phyloP scores from a whole-genome alignment of 2,329 filamentous ascomycete genomes.

The Pseudogymnoascus sp. region DNA sequence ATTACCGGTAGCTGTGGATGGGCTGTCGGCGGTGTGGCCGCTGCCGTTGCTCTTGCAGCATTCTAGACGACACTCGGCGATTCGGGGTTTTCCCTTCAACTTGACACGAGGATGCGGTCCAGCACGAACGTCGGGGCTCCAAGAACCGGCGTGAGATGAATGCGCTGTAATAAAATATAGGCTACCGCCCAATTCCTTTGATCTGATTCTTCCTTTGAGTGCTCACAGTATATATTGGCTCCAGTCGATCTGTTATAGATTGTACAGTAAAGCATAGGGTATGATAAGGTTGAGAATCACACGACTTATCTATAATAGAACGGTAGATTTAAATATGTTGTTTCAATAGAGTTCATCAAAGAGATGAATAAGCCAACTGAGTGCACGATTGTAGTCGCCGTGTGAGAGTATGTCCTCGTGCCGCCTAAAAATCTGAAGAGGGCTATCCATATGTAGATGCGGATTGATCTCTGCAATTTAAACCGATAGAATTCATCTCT shows the following conservation, averaged over 20 bases:
- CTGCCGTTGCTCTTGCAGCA: conserved; percentile 1
- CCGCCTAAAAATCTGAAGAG: background rate
- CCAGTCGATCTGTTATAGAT: background rate
- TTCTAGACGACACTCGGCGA: background rate
- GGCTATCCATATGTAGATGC: background rate
- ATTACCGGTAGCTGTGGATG: background rate
- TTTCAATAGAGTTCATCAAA: background rate
- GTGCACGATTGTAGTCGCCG: background rate
- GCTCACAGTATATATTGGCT: background rate
- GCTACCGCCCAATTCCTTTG: background rate
- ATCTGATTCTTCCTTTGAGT: background rate
- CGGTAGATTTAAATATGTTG: background rate
- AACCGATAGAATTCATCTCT: background rate
- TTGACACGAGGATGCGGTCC: background rate
- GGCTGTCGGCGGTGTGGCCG: conserved; percentile 1
- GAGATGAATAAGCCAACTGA: background rate
- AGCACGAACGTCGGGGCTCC: background rate
- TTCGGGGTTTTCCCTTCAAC: background rate
- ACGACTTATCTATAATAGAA: background rate
- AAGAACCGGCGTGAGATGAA: background rate
- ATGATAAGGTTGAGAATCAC: background rate
- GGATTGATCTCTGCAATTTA: background rate
- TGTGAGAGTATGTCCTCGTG: background rate
- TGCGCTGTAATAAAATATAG: background rate
- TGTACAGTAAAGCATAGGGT: background rate